These are phyloP conservation scores for Auriscalpium microsporum DNA, from an alignment of 768 basidiomycete genomes.

Conservation along the genomic window DNA sequence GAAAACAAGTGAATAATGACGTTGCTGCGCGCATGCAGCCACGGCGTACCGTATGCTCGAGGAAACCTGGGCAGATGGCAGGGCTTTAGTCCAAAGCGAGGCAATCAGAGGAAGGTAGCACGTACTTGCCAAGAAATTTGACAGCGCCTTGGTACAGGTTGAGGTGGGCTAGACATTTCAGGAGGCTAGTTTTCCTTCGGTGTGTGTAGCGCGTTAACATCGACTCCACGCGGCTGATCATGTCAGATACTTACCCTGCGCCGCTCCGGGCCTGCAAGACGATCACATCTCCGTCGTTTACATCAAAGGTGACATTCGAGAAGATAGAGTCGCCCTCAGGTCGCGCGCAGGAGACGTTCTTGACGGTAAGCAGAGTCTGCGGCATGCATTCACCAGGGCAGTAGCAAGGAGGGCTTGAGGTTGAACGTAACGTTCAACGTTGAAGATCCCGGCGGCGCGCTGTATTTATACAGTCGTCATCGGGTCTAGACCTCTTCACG, in stretches of 20 bases:
- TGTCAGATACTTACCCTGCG: conserved; percentile 41
- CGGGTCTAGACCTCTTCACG: no score
- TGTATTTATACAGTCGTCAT: no score
- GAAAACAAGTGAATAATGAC: neutral
- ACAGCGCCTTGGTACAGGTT: conserved; percentile 61
- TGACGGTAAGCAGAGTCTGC: conserved; percentile 40
- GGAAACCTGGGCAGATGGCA: conserved; percentile 33
- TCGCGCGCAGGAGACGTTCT: conserved; percentile 40
- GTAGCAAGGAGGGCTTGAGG: neutral
- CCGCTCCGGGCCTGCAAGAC: conserved; percentile 78
- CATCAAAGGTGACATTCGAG: conserved; percentile 46
- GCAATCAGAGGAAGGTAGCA: neutral
- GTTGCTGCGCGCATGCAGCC: neutral
- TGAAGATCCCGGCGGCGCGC: no score
- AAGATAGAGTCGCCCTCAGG: conserved; percentile 46
- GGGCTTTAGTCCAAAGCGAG: no score
- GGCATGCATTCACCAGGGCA: neutral
- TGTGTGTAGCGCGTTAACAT: neutral
- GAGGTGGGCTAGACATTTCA: conserved; percentile 81
- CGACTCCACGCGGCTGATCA: neutral
- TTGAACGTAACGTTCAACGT: no score
- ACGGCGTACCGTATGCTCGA: conserved; percentile 35
- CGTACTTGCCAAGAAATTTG: conserved; percentile 59
- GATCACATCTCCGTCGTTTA: conserved; percentile 68
- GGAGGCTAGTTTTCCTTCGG: conserved; percentile 56